These are phyloP conservation scores for Calocera cornea DNA, from an alignment of 768 basidiomycete genomes.

Conservation along the genomic window DNA sequence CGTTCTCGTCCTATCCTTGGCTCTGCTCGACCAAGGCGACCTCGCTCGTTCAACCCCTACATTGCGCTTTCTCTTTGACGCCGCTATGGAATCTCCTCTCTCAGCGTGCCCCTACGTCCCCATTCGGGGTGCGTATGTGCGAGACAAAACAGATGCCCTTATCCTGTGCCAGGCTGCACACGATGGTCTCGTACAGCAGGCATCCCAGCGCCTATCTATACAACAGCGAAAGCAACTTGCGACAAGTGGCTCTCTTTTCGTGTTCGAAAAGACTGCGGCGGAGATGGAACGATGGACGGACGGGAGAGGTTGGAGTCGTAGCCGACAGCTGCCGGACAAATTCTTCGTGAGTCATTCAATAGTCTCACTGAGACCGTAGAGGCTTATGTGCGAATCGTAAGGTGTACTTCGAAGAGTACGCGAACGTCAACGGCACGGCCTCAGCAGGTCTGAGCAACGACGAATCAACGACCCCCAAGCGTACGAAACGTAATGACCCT, in stretches of 20 bases:
- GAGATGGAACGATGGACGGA: constrained; percentile 3
- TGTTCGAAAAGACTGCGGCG: not conserved
- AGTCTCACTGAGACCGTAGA: not conserved
- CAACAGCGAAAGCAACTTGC: constrained; percentile 1
- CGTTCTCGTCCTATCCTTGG: not conserved
- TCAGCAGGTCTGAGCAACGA: constrained; percentile 1
- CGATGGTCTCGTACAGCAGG: not conserved
- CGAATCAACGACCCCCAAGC: not conserved
- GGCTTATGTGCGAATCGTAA: not conserved
- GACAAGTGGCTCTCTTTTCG: constrained; percentile 1
- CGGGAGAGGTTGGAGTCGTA: constrained; percentile 1
- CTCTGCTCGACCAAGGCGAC: not conserved
- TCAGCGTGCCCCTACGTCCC: not conserved
- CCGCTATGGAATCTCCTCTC: not conserved
- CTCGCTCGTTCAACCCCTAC: not conserved
- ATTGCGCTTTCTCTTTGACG: not conserved
- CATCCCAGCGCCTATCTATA: not conserved
- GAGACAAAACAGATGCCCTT: not conserved
- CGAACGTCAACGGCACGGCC: not conserved
- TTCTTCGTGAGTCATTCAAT: not conserved
- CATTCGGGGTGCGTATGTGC: not conserved
- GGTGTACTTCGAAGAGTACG: constrained; percentile 2
- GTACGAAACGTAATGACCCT: not conserved
- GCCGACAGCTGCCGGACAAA: not conserved
- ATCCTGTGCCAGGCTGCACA: constrained; percentile 3